phyloP scores from a whole-genome alignment of 345 rosid species.

The Corchorus olitorius region DNA sequence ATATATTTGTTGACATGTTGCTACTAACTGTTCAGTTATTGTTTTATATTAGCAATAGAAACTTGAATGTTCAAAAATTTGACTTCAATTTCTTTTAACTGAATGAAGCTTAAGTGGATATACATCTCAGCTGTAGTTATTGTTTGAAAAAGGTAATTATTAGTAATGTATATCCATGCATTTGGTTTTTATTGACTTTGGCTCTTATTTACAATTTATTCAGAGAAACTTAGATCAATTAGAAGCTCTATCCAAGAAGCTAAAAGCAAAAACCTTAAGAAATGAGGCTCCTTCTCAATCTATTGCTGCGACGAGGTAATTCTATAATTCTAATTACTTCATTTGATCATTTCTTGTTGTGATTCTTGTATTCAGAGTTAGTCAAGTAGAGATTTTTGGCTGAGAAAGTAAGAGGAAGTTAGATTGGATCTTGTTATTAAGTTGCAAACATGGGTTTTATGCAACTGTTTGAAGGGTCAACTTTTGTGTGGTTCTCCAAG shows the following conservation, averaged over 20 bases:
- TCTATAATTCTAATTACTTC: background rate
- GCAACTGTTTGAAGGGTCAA: background rate
- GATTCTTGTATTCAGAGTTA: background rate
- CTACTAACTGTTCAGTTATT: background rate
- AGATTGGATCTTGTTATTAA: background rate
- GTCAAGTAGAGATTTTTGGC: background rate
- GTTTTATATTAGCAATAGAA: background rate
- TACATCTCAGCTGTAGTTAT: background rate
- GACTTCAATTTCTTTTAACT: background rate
- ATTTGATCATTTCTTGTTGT: background rate
- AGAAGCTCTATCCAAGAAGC: conserved; percentile 94
- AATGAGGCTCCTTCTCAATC: conserved; percentile 93
- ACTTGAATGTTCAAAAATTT: background rate
- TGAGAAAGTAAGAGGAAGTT: conserved; percentile 9
- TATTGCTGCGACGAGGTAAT: conserved; percentile 91
- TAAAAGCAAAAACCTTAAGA: conserved; percentile 86
- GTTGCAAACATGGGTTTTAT: conserved; percentile 11
- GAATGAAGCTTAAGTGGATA: background rate
- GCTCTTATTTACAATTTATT: conserved; percentile 25
- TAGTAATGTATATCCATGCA: background rate
- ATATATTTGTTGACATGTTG: background rate
- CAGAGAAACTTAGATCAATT: conserved; percentile 96
- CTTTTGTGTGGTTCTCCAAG: conserved; percentile 6
- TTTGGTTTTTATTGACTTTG: conserved; percentile 21
- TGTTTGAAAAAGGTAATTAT: background rate